phyloP scores from a whole-genome alignment of 2,329 filamentous ascomycete species.

The Neurospora crassa region DNA sequence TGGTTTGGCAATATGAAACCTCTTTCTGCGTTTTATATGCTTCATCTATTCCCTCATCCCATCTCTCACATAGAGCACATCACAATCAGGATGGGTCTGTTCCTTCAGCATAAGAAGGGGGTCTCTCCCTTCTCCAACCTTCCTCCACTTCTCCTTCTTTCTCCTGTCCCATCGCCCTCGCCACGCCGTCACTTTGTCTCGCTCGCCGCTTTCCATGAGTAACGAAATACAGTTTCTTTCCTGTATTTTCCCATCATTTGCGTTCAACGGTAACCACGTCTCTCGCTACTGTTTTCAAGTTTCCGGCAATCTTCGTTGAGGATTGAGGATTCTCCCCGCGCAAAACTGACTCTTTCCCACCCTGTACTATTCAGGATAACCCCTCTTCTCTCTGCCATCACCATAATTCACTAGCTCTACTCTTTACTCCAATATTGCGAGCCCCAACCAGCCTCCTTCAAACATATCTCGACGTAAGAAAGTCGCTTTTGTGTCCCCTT shows the following conservation, averaged over 20 bases:
- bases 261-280: neutral
- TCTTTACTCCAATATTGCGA: neutral
- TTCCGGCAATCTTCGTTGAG: neutral
- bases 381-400: neutral
- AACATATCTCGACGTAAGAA: neutral
- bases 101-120: neutral
- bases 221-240: neutral
- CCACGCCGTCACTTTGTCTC: neutral
- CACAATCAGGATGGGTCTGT: neutral
- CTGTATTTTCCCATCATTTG: neutral
- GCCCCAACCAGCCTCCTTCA: neutral
- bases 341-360: neutral
- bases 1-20: neutral
- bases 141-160: neutral
- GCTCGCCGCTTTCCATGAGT: neutral
- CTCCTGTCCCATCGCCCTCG: neutral
- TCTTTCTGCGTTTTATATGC: neutral
- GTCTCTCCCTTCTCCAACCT: neutral
- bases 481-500: neutral
- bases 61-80: neutral
- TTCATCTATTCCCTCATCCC: neutral
- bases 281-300: neutral
- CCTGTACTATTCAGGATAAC: neutral
- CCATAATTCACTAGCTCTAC: neutral
- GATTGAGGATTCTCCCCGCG: neutral